These are phyloP conservation scores for Pharus latifolius DNA, from an alignment of 176 grass and related monocot species.

Conservation along the genomic window DNA sequence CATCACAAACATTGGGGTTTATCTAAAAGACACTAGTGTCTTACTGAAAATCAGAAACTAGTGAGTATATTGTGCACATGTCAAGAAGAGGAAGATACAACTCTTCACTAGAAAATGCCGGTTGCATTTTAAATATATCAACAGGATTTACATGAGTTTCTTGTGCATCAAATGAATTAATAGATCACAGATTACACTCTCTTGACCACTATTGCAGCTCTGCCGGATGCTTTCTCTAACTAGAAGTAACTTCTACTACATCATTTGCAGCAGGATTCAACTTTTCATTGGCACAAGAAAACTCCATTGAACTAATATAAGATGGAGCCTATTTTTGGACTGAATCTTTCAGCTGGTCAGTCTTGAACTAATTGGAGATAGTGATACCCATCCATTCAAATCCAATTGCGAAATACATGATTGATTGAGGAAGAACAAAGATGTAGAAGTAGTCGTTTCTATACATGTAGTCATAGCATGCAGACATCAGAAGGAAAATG, in stretches of 20 bases:
- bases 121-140: neutral
- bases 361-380: conserved; percentile 16
- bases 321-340: neutral
- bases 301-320: neutral
- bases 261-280: neutral
- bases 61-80: neutral
- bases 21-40: too few relatives aligned
- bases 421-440: conserved; percentile 49
- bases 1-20: too few relatives aligned
- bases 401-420: conserved; percentile 51
- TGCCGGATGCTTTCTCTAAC: neutral
- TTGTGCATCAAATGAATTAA: neutral
- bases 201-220: neutral
- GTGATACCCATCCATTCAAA: conserved; percentile 39
- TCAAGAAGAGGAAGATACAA: neutral
- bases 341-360: neutral
- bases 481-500: conserved; percentile 25
- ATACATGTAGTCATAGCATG: conserved; percentile 33
- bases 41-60: too few relatives aligned
- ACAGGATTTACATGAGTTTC: neutral
- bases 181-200: neutral
- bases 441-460: conserved; percentile 43
- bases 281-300: neutral
- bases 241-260: neutral
- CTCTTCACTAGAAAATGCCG: neutral